A percentile compares a stretch with the other conserved stretches of the same genome.
Evolutionary conservation across 192 early-diverging fungal genomes (phyloP).

Genomic region (Pilobolus umbonatus): DNA sequence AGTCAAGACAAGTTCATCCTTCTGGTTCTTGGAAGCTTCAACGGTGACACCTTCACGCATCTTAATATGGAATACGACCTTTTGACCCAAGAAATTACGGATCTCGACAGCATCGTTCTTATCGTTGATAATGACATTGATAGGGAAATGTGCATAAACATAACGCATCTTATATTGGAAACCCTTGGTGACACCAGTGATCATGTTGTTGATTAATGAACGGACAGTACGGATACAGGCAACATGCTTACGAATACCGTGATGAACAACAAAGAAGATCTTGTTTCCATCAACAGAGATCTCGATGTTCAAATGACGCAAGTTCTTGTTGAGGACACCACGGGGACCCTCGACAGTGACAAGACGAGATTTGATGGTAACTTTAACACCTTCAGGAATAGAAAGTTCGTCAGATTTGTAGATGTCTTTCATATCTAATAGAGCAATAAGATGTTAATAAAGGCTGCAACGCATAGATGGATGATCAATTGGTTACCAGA

Average conservation of each 20-base stretch:
- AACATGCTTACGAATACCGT: slow-evolving; percentile 95
- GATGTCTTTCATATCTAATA: slow-evolving; percentile 76
- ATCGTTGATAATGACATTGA: slow-evolving; percentile 86
- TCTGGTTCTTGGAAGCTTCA: slow-evolving; percentile 71
- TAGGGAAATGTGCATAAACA: slow-evolving; percentile 99
- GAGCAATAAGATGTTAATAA: slow-evolving; percentile 24
- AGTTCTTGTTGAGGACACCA: slow-evolving; percentile 81
- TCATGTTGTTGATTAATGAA: slow-evolving; percentile 94
- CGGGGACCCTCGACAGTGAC: slow-evolving; percentile 92
- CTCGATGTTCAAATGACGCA: slow-evolving; percentile 93
- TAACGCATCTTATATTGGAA: slow-evolving; percentile 99
- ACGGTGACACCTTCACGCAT: slow-evolving; percentile 87
- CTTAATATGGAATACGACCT: slow-evolving; percentile 78
- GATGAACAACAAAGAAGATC: slow-evolving; percentile 85
- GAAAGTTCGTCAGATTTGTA: slow-evolving; percentile 80
- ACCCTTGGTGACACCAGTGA: slow-evolving; percentile 95
- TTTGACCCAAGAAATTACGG: slow-evolving; percentile 99
- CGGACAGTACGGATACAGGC: slow-evolving; percentile 95
- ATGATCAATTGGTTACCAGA: slow-evolving; percentile 7
- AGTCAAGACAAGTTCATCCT: slow-evolving; percentile 92
- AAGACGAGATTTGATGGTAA: slow-evolving; percentile 83
- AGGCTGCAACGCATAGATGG: not conserved
- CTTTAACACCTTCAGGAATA: slow-evolving; percentile 85
- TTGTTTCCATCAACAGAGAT: slow-evolving; percentile 63
- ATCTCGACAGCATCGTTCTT: slow-evolving; percentile 51